Percentiles rank a stretch among this genome's conserved stretches.
These are phyloP conservation scores for Arthrobotrys iridis DNA, from an alignment of 2,329 filamentous ascomycete species.

Conservation along the genomic window DNA sequence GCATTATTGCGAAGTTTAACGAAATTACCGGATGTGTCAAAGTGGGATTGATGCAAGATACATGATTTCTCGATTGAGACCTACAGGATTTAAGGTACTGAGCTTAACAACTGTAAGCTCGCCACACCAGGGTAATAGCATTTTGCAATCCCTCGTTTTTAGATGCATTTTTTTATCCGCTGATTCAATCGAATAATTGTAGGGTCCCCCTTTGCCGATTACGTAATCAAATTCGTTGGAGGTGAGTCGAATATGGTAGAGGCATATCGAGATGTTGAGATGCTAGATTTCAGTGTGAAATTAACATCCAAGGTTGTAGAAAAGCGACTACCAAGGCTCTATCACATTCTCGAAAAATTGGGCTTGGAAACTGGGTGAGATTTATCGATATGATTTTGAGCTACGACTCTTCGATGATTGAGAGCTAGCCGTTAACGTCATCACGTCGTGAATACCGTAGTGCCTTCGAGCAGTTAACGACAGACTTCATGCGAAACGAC, in stretches of 20 bases:
- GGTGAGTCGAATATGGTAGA: conserved; percentile 51
- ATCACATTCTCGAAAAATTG: conserved; percentile 65
- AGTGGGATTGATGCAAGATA: conserved; percentile 72
- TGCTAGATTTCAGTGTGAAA: neutral
- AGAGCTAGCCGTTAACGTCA: too few relatives aligned
- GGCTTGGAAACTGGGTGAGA: conserved; percentile 67
- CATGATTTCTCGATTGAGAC: conserved; percentile 70
- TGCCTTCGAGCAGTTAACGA: conserved; percentile 72
- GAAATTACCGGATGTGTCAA: neutral
- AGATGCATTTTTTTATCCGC: neutral
- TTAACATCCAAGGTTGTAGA: conserved; percentile 25
- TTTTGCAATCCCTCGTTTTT: neutral
- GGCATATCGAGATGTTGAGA: neutral
- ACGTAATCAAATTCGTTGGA: conserved; percentile 55
- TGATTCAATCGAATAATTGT: neutral
- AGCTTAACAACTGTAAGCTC: conserved; percentile 61
- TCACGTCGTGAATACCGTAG: conserved; percentile 50
- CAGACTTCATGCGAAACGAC: conserved; percentile 68
- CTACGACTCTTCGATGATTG: too few relatives aligned
- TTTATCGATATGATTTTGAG: neutral
- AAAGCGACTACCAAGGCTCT: conserved; percentile 59
- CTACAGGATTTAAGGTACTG: conserved; percentile 59
- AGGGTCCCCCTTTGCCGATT: conserved; percentile 58
- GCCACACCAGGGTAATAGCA: conserved; percentile 60
- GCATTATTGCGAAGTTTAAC: neutral